Percentiles rank a stretch among this genome's conserved stretches.
These are phyloP conservation scores for Zoysia japonica DNA, from an alignment of 176 grass and related monocot species.

Conservation along the genomic window DNA sequence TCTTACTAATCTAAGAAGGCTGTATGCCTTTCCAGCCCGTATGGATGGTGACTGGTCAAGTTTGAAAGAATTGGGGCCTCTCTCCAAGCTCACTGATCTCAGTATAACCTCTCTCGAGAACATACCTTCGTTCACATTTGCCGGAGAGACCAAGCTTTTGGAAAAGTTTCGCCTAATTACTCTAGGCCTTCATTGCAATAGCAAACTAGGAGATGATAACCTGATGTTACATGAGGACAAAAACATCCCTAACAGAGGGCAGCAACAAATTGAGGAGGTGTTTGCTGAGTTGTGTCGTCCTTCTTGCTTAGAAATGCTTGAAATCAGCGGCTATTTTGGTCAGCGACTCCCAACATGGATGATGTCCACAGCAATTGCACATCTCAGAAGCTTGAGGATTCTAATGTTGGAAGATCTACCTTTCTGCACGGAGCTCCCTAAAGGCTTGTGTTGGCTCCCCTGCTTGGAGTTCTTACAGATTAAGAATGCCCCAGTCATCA, in stretches of 20 bases:
- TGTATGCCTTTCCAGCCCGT: constrained; percentile 7
- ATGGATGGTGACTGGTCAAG: constrained; percentile 16
- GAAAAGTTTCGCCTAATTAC: neutral
- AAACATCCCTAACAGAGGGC: neutral
- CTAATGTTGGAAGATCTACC: neutral
- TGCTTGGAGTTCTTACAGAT: constrained; percentile 6
- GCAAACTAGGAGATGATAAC: too few relatives aligned
- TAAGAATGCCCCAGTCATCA: neutral
- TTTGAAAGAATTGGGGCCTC: constrained; percentile 25
- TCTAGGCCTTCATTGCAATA: neutral
- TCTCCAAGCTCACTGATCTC: neutral
- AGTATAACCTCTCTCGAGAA: neutral
- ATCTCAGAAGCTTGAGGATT: neutral
- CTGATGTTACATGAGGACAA: neutral
- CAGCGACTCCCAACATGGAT: constrained; percentile 22
- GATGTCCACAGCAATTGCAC: neutral
- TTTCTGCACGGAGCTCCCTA: constrained; percentile 1
- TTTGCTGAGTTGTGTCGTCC: constrained; percentile 21
- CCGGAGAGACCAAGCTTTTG: neutral
- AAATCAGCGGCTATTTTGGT: constrained; percentile 12
- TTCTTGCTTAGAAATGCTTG: neutral
- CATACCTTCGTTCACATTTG: neutral
- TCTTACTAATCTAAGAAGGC: constrained; percentile 4
- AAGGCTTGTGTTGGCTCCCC: constrained; percentile 5
- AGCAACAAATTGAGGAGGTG: neutral